Base-by-base conservation (phyloP, 163 green algal genomes). In the Volvox carteri region DNA sequence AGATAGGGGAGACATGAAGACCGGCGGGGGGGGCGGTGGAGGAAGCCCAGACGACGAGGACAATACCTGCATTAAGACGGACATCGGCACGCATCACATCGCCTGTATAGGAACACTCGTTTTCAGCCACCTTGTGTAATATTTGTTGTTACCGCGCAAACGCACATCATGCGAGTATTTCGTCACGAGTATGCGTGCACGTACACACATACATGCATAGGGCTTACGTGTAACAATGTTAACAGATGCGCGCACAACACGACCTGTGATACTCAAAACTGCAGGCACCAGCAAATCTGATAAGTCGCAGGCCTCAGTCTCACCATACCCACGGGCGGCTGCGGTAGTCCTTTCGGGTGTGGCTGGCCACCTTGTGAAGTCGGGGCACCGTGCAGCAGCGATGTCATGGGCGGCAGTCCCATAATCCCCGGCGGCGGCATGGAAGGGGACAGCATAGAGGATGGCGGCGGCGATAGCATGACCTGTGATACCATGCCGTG, bases 51-150 rank as follows among this genome's bases (percentile, higher is more conserved):
- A 3, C 30, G 81, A 65, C 35, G 81, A 35, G 25, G 33, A 46
- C 16, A 72, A n/a, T 12, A 62, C 81, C 81, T 87, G 81, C 48
- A 48, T 33, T 23, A 4, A 44, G n/a, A n/a, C n/a, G n/a, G n/a
- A n/a, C n/a, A n/a, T n/a, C n/a, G 16, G n/a, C 30, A 68, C 25
- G 19, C 41, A 1, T 28, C 3, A 21, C 65, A 67, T n/a, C 11
- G 16, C 21, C 14, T 9, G 16, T 30, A 50, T 3, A 37, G n/a
- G 35, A 44, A 8, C 28, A 75, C n/a, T n/a, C n/a, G n/a, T 30
- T 14, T 33, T 75, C n/a, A 8, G 12, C 48, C 11, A 14, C 48
- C 12, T 14, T 58, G 48, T 8, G 25, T 75, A 30, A 18, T 8
- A 37, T 70, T 70, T 37, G n/a, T 70, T 37, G 33, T 21, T n/a